phyloP scores from a whole-genome alignment of 148 eudicot species.

The Chenopodium formosanum region DNA sequence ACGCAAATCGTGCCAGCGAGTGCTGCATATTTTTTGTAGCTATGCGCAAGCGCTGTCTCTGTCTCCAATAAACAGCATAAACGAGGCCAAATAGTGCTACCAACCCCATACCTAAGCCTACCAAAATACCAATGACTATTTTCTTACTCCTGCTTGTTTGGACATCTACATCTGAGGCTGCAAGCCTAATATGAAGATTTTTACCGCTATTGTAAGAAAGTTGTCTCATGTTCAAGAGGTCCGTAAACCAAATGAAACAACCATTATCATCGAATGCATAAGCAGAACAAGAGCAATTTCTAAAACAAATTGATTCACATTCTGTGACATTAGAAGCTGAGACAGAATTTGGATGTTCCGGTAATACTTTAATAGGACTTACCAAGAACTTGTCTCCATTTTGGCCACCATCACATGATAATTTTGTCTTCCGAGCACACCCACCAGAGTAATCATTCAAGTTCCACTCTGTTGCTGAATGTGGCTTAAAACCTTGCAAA shows the following conservation, averaged over 20 bases:
- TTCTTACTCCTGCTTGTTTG: slow-evolving; percentile 22
- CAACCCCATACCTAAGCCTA: slow-evolving; percentile 11
- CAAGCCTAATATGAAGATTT: slow-evolving; percentile 35
- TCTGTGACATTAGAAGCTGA: slow-evolving; percentile 21
- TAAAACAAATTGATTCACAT: slow-evolving; percentile 41
- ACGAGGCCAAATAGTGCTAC: slow-evolving; percentile 10
- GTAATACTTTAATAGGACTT: slow-evolving; percentile 27
- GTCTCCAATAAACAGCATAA: slow-evolving; percentile 14
- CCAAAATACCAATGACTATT: slow-evolving; percentile 23
- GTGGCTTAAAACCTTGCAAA: slow-evolving; percentile 30
- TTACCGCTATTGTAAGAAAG: slow-evolving; percentile 35
- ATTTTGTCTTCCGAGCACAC: slow-evolving; percentile 30
- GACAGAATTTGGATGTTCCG: slow-evolving; percentile 29
- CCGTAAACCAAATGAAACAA: slow-evolving; percentile 43
- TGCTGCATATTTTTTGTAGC: slow-evolving; percentile 32
- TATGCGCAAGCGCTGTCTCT: slow-evolving; percentile 17
- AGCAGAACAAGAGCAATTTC: slow-evolving; percentile 50
- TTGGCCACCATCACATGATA: slow-evolving; percentile 33
- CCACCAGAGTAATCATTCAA: slow-evolving; percentile 49
- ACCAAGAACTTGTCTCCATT: slow-evolving; percentile 30
- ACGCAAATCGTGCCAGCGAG: slow-evolving; percentile 42
- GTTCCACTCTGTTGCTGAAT: slow-evolving; percentile 31
- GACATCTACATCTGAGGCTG: slow-evolving; percentile 34
- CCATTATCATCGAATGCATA: slow-evolving; percentile 37
- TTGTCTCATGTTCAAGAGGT: slow-evolving; percentile 40